Evolutionary conservation across 805 yeast species (phyloP), one percentile per base, ranked within the genome.

Genomic region (Saccharomycopsis babjevae): DNA sequence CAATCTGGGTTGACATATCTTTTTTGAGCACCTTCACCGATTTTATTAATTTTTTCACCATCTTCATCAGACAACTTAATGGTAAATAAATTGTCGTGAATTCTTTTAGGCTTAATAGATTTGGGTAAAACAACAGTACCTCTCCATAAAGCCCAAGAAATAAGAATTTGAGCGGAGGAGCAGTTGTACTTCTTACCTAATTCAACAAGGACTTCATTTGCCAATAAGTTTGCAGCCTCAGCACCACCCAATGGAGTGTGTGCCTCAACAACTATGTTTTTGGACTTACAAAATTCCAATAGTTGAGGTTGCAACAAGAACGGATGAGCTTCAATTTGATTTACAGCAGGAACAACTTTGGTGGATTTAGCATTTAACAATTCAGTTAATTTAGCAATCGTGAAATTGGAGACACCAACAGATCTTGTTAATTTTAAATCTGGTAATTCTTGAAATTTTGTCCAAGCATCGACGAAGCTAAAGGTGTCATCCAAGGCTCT

Each of bases 241-340:
- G 86, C 79, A 4, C 91, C 89, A 8, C 91, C 93, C 66, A 89
- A 76, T 30, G 96, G 94, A 36, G 89, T 84, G 73, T 88, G 89
- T 10, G 96, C 96, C 70, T 86, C 86, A 59, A 86, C 71, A 39
- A 76, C 70, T 62, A 86, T 84, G 63, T 77, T 81, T 64, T 86
- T 76, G 39, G 72, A 69, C 59, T 76, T 73, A 71, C 83, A 77
- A 72, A 69, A 85, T 40, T 80, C 77, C 54, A 79, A 68, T 65
- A 88, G 75, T 65, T 83, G 83, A 8, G 71, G 74, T 71, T 88
- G 92, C 55, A 88, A 88, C 61, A 86, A 76, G 64, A 79, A 78
- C 56, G 92, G 90, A 72, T 89, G 96, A 43, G 83, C 73, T 75
- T 89, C 96, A 62, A 88, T 78, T 76, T 89, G 96, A 73, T 85